These are phyloP conservation scores for Colletotrichum sojae DNA, from an alignment of 2,329 filamentous ascomycete genomes.

Conservation along the genomic window DNA sequence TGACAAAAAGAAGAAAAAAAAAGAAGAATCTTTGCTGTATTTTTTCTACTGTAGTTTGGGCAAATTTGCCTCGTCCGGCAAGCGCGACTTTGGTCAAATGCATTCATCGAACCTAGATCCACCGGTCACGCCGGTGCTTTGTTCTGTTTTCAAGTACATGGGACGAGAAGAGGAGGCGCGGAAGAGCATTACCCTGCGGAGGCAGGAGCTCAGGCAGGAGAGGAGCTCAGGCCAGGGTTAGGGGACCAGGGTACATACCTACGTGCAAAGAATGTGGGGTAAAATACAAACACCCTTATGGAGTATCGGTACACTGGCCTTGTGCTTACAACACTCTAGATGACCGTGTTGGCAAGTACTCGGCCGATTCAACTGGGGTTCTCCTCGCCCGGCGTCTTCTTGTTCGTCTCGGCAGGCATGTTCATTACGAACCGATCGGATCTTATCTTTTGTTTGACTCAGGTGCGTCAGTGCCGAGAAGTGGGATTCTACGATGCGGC, in stretches of 20 bases:
- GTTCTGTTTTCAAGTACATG: neutral
- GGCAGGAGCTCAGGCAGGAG: too few relatives aligned
- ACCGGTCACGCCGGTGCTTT: neutral
- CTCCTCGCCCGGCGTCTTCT: too few relatives aligned
- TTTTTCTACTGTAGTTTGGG: neutral
- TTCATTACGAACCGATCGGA: too few relatives aligned
- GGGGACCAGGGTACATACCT: too few relatives aligned
- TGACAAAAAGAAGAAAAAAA: constrained; percentile 11
- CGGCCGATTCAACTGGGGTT: too few relatives aligned
- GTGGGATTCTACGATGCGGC: too few relatives aligned
- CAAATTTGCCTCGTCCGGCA: neutral
- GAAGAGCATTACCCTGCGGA: constrained; percentile 14
- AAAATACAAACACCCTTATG: constrained; percentile 10
- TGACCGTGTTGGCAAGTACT: too few relatives aligned
- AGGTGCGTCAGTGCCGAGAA: too few relatives aligned
- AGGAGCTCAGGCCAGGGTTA: too few relatives aligned
- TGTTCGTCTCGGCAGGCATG: too few relatives aligned
- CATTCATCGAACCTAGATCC: neutral
- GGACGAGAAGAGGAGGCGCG: neutral
- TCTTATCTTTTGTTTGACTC: too few relatives aligned
- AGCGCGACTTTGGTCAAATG: too few relatives aligned
- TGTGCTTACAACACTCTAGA: neutral
- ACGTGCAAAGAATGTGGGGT: constrained; percentile 18
- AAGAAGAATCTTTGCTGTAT: neutral
- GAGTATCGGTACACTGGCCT: neutral